A percentile compares a stretch with the other conserved stretches of the same genome.
phyloP scores from a whole-genome alignment of 1,284 basidiomycete species.

The Pseudozyma tsukubaensis region DNA sequence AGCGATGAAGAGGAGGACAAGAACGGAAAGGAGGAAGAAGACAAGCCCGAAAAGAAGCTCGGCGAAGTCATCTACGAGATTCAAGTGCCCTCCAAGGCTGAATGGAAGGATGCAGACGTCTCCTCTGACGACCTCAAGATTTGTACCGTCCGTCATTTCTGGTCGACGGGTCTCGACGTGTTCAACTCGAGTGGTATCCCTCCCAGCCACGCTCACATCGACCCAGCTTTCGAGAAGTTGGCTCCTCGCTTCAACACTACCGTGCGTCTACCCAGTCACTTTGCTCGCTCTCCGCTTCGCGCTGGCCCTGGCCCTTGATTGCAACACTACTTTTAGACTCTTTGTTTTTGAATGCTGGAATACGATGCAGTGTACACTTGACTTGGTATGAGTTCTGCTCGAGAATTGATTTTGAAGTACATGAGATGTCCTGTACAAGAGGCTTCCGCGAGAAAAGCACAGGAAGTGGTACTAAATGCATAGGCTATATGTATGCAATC shows the following conservation, averaged over 20 bases:
- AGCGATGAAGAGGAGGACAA: not conserved
- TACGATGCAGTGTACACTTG: no score
- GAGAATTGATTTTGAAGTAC: no score
- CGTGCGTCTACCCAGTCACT: conserved; percentile 22
- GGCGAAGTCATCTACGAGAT: conserved; percentile 21
- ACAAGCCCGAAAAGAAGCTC: conserved; percentile 6
- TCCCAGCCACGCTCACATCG: conserved; percentile 25
- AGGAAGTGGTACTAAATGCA: no score
- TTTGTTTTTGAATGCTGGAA: not conserved
- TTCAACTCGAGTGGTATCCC: conserved; percentile 38
- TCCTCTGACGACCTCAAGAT: conserved; percentile 15
- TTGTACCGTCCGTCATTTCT: conserved; percentile 16
- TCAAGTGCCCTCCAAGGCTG: conserved; percentile 13
- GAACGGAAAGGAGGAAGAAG: not conserved
- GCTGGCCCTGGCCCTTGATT: conserved; percentile 18
- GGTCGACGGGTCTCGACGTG: conserved; percentile 22
- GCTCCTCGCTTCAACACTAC: conserved; percentile 29
- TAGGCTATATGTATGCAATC: not conserved
- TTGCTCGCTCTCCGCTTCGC: conserved; percentile 26
- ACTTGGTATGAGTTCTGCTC: no score
- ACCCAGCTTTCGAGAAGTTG: conserved; percentile 19
- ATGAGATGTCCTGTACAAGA: no score
- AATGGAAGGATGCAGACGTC: conserved; percentile 23
- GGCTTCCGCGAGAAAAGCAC: no score
- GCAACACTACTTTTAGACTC: not conserved